Conservation (phyloP, 2,329 filamentous ascomycete genomes). For the Kalmusia sp. region DNA sequence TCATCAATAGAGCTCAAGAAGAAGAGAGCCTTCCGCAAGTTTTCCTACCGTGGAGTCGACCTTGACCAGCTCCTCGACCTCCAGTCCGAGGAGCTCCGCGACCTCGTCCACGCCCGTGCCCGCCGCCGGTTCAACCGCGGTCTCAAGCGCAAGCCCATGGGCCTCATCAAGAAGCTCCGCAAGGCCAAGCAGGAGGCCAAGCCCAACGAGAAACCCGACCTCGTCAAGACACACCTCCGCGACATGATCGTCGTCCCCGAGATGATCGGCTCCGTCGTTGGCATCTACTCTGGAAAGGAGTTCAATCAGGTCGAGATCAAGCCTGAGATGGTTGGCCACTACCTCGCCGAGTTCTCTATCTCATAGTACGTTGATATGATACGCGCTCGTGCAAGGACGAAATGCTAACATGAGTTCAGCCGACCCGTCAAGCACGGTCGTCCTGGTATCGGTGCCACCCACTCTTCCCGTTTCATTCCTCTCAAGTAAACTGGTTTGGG, state of each 20-base stretch:
- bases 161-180: slow-evolving; percentile 99
- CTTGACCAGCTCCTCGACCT: slow-evolving; percentile 99
- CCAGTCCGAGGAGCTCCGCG: slow-evolving; percentile 96
- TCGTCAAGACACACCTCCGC: slow-evolving; percentile 99
- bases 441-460: slow-evolving; percentile 99
- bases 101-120: slow-evolving; percentile 99
- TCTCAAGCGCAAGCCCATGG: slow-evolving; percentile 99
- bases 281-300: slow-evolving; percentile 99
- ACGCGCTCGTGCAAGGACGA: neutral
- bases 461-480: slow-evolving; percentile 99
- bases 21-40: slow-evolving; percentile 98
- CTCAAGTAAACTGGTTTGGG: slow-evolving; percentile 78
- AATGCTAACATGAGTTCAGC: slow-evolving; percentile 64
- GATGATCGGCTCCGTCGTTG: slow-evolving; percentile 99
- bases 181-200: slow-evolving; percentile 69
- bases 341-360: slow-evolving; percentile 99
- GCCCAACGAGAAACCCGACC: slow-evolving; percentile 99
- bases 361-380: slow-evolving; percentile 79
- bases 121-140: slow-evolving; percentile 99
- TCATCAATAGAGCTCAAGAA: slow-evolving; percentile 85
- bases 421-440: slow-evolving; percentile 99
- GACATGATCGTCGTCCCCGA: slow-evolving; percentile 99
- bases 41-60: slow-evolving; percentile 90
- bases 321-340: slow-evolving; percentile 99
- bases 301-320: slow-evolving; percentile 99